These are phyloP conservation scores for Synura sp. DNA, from an alignment of 352 stramenopile species.

Conservation along the genomic window DNA sequence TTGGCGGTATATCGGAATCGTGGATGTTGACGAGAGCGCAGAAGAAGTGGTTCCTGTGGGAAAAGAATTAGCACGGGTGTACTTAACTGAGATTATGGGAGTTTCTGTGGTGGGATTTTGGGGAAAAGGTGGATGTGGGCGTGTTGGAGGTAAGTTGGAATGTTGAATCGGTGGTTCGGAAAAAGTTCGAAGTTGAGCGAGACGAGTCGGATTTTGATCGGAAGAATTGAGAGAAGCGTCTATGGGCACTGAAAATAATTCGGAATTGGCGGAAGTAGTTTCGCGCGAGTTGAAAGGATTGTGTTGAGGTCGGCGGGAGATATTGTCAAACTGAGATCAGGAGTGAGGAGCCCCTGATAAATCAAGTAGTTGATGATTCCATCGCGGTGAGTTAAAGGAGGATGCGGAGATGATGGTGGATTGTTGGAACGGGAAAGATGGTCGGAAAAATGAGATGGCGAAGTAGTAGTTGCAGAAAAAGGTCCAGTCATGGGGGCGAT, in stretches of 20 bases:
- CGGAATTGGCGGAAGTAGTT: not conserved
- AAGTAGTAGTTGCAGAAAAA: too few species aligned
- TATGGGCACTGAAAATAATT: constrained; percentile 24
- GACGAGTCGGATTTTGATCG: not conserved
- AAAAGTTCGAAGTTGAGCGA: constrained; percentile 12
- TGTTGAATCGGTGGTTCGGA: constrained; percentile 5
- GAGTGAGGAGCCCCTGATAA: not conserved
- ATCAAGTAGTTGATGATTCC: not conserved
- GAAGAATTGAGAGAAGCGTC: not conserved
- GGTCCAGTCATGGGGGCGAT: too few species aligned
- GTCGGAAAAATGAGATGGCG: too few species aligned
- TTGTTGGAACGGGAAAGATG: too few species aligned
- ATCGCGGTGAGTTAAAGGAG: not conserved
- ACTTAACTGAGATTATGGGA: not conserved
- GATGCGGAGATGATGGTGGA: too few species aligned
- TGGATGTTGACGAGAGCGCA: not conserved
- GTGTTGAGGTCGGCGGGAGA: too few species aligned
- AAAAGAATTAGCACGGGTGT: constrained; percentile 25
- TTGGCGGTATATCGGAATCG: constrained; percentile 4
- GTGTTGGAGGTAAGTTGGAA: constrained; percentile 6
- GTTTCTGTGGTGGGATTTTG: not conserved
- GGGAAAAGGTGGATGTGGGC: constrained; percentile 12
- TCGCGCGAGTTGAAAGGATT: not conserved
- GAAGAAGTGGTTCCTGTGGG: not conserved
- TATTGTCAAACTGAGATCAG: constrained; percentile 26